phyloP scores from a whole-genome alignment of 2,329 filamentous ascomycete genomes.

The Westerdykella sp. region DNA sequence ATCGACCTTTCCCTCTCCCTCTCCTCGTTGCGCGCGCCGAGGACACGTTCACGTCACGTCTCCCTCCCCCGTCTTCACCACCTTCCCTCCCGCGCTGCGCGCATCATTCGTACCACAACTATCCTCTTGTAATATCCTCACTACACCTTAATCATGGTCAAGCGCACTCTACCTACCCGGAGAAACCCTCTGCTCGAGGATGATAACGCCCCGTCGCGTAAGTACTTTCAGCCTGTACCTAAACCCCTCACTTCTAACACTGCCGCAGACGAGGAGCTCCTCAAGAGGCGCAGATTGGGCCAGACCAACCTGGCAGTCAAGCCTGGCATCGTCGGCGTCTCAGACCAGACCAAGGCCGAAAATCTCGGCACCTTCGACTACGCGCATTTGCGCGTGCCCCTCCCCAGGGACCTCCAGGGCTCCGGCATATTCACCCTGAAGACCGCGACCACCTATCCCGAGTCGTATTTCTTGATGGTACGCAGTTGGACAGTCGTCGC shows the following conservation, averaged over 20 bases:
- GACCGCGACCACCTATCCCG: slow-evolving; percentile 58
- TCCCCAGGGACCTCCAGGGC: slow-evolving; percentile 79
- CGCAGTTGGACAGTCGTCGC: slow-evolving; percentile 22
- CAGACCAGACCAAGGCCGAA: slow-evolving; percentile 64
- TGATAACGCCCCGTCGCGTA: slow-evolving; percentile 60
- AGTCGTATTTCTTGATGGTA: slow-evolving; percentile 93
- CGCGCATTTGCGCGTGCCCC: slow-evolving; percentile 83
- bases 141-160: slow-evolving; percentile 25
- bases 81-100: slow-evolving; percentile 20
- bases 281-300: slow-evolving; percentile 78
- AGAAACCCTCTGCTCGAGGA: slow-evolving; percentile 60
- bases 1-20: slow-evolving; percentile 4
- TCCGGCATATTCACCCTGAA: slow-evolving; percentile 84
- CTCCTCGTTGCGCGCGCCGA: background rate
- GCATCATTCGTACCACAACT: slow-evolving; percentile 11
- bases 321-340: slow-evolving; percentile 64
- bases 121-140: slow-evolving; percentile 10
- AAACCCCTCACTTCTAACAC: slow-evolving; percentile 15
- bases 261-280: slow-evolving; percentile 50
- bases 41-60: slow-evolving; percentile 2
- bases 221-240: slow-evolving; percentile 22
- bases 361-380: slow-evolving; percentile 88
- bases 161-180: slow-evolving; percentile 52
- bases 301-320: slow-evolving; percentile 87
- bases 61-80: slow-evolving; percentile 9